Percentiles rank a stretch among this genome's conserved stretches.
Conservation (phyloP, 2,329 filamentous ascomycete genomes). For the Thyridium curvatum region DNA sequence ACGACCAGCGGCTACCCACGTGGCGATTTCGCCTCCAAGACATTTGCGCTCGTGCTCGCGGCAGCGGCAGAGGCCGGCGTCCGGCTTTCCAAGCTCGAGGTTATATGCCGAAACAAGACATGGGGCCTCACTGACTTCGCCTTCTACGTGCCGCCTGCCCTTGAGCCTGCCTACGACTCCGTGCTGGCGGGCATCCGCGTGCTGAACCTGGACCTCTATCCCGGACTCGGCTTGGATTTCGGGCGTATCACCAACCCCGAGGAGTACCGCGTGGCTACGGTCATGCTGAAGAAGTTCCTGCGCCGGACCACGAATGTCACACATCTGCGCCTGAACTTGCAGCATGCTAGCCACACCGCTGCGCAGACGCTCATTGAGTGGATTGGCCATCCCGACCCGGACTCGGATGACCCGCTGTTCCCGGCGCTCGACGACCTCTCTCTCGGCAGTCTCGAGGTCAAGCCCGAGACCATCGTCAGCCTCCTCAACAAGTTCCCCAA, state of each 20-base stretch:
- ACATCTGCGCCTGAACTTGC: slow-evolving; percentile 48
- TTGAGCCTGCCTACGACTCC: slow-evolving; percentile 26
- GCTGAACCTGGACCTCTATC: slow-evolving; percentile 29
- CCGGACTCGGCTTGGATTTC: slow-evolving; percentile 13
- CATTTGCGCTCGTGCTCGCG: slow-evolving; percentile 34
- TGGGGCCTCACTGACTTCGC: slow-evolving; percentile 28
- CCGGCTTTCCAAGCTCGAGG: slow-evolving; percentile 36
- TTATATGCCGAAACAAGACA: slow-evolving; percentile 29
- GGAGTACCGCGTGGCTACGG: neutral
- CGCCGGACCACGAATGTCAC: slow-evolving; percentile 32
- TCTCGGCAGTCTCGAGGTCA: too few relatives aligned
- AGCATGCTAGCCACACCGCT: neutral
- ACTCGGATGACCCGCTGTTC: too few relatives aligned
- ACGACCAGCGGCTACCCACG: slow-evolving; percentile 2
- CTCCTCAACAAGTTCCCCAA: too few relatives aligned
- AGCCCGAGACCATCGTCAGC: too few relatives aligned
- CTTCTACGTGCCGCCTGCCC: slow-evolving; percentile 37
- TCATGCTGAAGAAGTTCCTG: slow-evolving; percentile 26
- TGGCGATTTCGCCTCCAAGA: slow-evolving; percentile 18
- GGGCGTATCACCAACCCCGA: slow-evolving; percentile 2
- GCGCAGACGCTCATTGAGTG: too few relatives aligned
- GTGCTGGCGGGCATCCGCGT: slow-evolving; percentile 39
- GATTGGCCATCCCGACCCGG: too few relatives aligned
- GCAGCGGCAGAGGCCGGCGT: slow-evolving; percentile 32
- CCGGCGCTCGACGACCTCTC: too few relatives aligned